Evolutionary conservation across 2,329 filamentous ascomycete genomes (phyloP).

Genomic region (Geosmithia putterillii): DNA sequence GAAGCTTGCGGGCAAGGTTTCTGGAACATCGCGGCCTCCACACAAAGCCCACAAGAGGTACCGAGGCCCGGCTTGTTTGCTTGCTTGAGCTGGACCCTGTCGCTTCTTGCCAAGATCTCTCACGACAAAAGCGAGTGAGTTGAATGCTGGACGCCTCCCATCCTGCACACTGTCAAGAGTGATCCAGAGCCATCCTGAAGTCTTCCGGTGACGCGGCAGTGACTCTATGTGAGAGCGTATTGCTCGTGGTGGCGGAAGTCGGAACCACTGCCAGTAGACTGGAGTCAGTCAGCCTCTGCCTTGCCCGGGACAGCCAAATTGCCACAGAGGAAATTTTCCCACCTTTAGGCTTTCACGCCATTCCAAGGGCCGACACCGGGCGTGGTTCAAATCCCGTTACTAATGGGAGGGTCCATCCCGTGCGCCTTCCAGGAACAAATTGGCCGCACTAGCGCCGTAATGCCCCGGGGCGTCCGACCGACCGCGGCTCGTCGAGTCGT

Average conservation of each 20-base stretch:
- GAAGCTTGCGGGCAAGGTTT: neutral
- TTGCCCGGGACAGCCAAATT: neutral
- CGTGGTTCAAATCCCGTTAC: neutral
- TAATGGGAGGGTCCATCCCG: neutral
- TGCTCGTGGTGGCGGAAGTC: neutral
- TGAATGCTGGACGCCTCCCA: too few species aligned
- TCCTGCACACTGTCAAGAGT: too few species aligned
- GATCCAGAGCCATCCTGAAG: too few species aligned
- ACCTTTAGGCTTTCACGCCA: neutral
- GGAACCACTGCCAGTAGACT: neutral
- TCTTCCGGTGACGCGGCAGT: too few species aligned
- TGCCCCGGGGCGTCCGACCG: neutral
- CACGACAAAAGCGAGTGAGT: too few species aligned
- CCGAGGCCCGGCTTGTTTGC: too few species aligned
- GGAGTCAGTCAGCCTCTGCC: too few species aligned
- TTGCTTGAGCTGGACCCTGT: neutral
- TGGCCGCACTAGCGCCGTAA: neutral
- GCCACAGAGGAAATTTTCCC: neutral
- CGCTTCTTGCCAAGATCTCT: too few species aligned
- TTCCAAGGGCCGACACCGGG: neutral
- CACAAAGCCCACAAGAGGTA: too few species aligned
- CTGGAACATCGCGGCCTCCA: neutral
- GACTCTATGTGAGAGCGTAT: too few species aligned
- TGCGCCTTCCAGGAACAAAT: neutral
- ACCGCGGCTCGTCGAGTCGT: neutral